A percentile compares a stretch with the other conserved stretches of the same genome.
These are phyloP conservation scores for Coemansia erecta DNA, from an alignment of 192 early-diverging fungal genomes.

Conservation along the genomic window DNA sequence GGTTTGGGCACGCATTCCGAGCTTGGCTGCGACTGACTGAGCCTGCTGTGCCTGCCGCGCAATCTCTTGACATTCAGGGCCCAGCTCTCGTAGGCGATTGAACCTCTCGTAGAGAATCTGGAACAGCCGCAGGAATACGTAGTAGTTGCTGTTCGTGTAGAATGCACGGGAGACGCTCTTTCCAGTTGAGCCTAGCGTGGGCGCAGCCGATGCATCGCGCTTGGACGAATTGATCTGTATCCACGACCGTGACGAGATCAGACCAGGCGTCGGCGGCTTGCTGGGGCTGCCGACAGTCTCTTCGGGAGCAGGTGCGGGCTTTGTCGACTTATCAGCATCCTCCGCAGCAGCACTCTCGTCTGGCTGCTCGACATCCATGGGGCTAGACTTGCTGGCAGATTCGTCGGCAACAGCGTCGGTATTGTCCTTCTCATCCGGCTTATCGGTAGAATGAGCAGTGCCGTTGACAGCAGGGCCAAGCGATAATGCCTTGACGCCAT, in stretches of 20 bases:
- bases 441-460: not conserved
- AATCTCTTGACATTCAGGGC: conserved; percentile 54
- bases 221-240: conserved; percentile 39
- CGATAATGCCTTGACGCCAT: not conserved
- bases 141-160: conserved; percentile 85
- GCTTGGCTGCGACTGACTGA: conserved; percentile 46
- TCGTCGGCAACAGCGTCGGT: conserved; percentile 4
- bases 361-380: conserved; percentile 9
- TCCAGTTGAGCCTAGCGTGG: conserved; percentile 4
- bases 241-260: conserved; percentile 54
- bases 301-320: not conserved
- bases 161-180: conserved; percentile 64
- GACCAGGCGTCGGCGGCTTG: conserved; percentile 53
- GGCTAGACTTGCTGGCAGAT: not conserved
- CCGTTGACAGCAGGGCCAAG: conserved; percentile 13
- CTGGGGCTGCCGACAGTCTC: conserved; percentile 19
- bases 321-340: not conserved
- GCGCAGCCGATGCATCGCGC: conserved; percentile 23
- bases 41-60: conserved; percentile 27
- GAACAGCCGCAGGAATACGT: conserved; percentile 83
- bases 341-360: not conserved
- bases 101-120: conserved; percentile 87
- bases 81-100: conserved; percentile 72
- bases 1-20: conserved; percentile 42
- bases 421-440: conserved; percentile 1